These are phyloP conservation scores for Globisporangium emineosum DNA, from an alignment of 352 stramenopile species.

Conservation along the genomic window DNA sequence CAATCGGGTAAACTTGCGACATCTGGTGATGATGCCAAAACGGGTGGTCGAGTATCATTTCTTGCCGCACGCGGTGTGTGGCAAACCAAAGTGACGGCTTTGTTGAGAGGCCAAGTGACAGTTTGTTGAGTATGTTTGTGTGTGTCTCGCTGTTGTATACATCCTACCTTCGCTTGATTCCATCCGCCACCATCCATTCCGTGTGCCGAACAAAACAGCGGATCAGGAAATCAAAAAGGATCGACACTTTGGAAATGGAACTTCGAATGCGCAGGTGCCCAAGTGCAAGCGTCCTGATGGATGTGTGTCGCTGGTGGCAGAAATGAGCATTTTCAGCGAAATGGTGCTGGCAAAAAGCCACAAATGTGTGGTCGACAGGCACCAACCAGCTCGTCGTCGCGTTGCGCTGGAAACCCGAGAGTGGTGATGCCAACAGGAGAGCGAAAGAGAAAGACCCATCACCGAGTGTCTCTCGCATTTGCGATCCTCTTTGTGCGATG, in stretches of 20 bases:
- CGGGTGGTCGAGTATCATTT: conserved; percentile 6
- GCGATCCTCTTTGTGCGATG: not conserved
- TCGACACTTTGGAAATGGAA: not conserved
- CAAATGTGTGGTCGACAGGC: conserved; percentile 3
- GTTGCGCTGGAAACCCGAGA: not conserved
- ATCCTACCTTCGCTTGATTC: not conserved
- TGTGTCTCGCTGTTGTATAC: not conserved
- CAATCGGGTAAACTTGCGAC: conserved; percentile 12
- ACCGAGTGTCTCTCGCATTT: conserved; percentile 4
- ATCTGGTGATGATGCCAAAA: conserved; percentile 3
- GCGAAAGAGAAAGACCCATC: conserved; percentile 9
- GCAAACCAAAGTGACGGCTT: too few relatives aligned
- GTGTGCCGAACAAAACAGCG: not conserved
- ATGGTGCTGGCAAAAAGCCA: too few relatives aligned
- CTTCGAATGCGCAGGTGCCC: too few relatives aligned
- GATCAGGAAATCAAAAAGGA: not conserved
- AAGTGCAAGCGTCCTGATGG: too few relatives aligned
- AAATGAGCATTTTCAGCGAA: too few relatives aligned
- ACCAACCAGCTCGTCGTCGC: not conserved
- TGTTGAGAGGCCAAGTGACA: too few relatives aligned
- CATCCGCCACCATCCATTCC: not conserved
- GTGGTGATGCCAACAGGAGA: not conserved
- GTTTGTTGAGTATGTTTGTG: not conserved
- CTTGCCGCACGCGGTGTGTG: not conserved
- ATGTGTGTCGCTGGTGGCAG: not conserved